Percentiles rank a stretch among this genome's conserved stretches.
phyloP scores from a whole-genome alignment of 2,329 filamentous ascomycete genomes.

The Aspergillus quadrilineatus region DNA sequence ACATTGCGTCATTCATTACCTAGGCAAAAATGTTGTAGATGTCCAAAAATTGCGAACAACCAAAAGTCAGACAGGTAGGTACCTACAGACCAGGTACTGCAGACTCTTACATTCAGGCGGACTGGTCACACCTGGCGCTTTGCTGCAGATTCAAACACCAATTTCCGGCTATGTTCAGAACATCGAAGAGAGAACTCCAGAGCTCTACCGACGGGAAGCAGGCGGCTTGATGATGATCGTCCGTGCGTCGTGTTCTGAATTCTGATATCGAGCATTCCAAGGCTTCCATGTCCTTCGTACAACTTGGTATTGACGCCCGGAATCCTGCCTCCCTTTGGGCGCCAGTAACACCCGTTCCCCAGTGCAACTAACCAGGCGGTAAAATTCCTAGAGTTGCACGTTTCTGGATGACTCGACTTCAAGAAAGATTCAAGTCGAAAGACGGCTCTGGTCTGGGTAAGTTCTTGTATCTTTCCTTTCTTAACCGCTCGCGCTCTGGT shows the following conservation, averaged over 20 bases:
- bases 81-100: neutral
- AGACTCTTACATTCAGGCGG: too few relatives aligned
- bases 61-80: neutral
- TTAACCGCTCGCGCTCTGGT: neutral
- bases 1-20: too few relatives aligned
- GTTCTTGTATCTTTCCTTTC: neutral
- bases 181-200: neutral
- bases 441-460: neutral
- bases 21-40: too few relatives aligned
- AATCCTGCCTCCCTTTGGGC: neutral
- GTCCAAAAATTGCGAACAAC: too few relatives aligned
- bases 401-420: constrained; percentile 2
- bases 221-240: constrained; percentile 7
- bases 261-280: neutral
- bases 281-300: neutral
- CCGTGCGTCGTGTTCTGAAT: neutral
- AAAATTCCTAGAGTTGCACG: neutral
- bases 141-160: neutral
- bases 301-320: constrained; percentile 1
- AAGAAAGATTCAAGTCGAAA: neutral
- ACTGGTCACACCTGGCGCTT: neutral
- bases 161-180: neutral
- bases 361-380: neutral
- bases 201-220: neutral
- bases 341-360: neutral